These are phyloP conservation scores for Lepidium aucheri DNA, from an alignment of 345 rosid species.

Conservation along the genomic window DNA sequence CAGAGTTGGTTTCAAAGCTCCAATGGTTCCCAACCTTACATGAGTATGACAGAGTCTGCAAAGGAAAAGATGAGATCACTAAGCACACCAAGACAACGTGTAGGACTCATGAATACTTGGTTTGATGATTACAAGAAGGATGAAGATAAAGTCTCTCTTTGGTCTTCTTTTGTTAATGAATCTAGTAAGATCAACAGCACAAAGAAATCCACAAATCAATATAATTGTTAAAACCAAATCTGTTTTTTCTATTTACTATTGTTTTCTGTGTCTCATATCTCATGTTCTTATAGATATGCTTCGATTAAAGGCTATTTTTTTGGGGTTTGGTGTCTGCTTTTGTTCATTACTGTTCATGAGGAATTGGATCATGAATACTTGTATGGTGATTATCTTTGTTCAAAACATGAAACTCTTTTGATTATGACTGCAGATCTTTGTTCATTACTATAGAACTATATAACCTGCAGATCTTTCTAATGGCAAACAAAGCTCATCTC, in stretches of 20 bases:
- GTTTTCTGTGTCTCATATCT: not conserved
- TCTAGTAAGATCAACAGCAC: conserved; percentile 22
- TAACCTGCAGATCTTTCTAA: not conserved
- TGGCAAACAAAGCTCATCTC: no score
- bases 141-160: conserved; percentile 27
- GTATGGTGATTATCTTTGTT: conserved; percentile 11
- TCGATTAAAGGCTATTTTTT: not conserved
- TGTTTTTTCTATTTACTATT: not conserved
- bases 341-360: conserved; percentile 7
- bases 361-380: not conserved
- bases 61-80: conserved; percentile 69
- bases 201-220: conserved; percentile 18
- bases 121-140: conserved; percentile 28
- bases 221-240: conserved; percentile 9
- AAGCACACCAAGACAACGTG: conserved; percentile 71
- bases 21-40: conserved; percentile 51
- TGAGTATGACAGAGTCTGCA: conserved; percentile 67
- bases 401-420: not conserved
- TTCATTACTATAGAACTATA: not conserved
- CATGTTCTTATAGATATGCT: conserved; percentile 12
- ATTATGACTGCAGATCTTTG: not conserved
- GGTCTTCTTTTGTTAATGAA: conserved; percentile 51
- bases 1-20: conserved; percentile 39
- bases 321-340: conserved; percentile 11
- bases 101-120: conserved; percentile 32